Evolutionary conservation across 805 yeast species (phyloP).

Genomic region (Ogataea salicorniae): DNA sequence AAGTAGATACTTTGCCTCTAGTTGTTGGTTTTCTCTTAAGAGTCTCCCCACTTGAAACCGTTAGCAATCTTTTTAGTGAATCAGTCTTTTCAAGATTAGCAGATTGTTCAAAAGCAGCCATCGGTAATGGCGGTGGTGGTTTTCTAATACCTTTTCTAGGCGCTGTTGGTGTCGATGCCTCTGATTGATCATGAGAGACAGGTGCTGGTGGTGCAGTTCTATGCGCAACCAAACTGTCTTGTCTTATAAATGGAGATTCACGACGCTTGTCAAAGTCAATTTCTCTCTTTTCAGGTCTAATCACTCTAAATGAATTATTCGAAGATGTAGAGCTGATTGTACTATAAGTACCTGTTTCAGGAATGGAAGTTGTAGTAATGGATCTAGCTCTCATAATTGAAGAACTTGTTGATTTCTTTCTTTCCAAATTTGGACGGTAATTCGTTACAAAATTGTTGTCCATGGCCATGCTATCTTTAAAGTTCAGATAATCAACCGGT

Average conservation of each 20-base stretch:
- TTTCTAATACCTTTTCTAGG: slow-evolving; percentile 14
- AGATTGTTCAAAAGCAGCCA: background rate
- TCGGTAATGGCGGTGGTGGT: slow-evolving; percentile 23
- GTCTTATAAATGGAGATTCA: slow-evolving; percentile 61
- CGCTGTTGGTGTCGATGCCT: slow-evolving; percentile 5
- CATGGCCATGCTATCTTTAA: slow-evolving; percentile 37
- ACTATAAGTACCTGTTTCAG: slow-evolving; percentile 4
- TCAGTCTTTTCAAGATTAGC: background rate
- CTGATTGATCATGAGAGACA: slow-evolving; percentile 40
- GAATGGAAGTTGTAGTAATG: slow-evolving; percentile 23
- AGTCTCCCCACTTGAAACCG: slow-evolving; percentile 11
- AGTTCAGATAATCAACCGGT: slow-evolving; percentile 48
- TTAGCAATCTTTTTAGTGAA: slow-evolving; percentile 4
- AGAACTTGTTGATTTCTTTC: slow-evolving; percentile 19
- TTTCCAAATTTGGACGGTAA: slow-evolving; percentile 1
- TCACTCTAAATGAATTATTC: slow-evolving; percentile 53
- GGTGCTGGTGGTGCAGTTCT: slow-evolving; percentile 75
- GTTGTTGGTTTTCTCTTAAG: slow-evolving; percentile 11
- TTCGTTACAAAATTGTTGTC: background rate
- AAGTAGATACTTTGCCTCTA: slow-evolving; percentile 1
- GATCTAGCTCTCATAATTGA: slow-evolving; percentile 26
- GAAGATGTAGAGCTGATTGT: slow-evolving; percentile 7
- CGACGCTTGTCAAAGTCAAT: slow-evolving; percentile 79
- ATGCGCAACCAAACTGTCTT: slow-evolving; percentile 52
- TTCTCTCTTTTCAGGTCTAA: slow-evolving; percentile 61